A percentile compares a stretch with the other conserved stretches of the same genome.
phyloP scores from a whole-genome alignment of 371 early-diverging fungal species.

The Actinomucor elegans region DNA sequence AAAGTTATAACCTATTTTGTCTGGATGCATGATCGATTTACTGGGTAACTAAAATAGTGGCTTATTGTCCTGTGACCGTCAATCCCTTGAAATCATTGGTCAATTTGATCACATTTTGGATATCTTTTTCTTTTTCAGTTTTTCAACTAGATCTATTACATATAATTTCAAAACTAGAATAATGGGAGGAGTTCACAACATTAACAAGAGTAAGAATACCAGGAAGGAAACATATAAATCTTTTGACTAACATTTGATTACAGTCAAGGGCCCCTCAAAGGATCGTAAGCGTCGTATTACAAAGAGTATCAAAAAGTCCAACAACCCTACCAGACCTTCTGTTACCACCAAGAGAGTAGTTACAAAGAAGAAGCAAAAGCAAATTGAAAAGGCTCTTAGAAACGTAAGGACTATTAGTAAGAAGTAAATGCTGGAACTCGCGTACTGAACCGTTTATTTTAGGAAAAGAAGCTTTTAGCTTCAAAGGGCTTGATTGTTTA shows the following conservation, averaged over 20 bases:
- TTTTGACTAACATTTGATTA: neutral
- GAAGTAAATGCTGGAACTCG: no score
- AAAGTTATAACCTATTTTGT: neutral
- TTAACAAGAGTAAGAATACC: slow-evolving; percentile 18
- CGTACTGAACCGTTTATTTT: no score
- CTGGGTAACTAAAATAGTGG: no score
- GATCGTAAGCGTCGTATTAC: slow-evolving; percentile 12
- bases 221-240: neutral
- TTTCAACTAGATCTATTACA: neutral
- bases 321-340: slow-evolving; percentile 10
- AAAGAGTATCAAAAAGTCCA: slow-evolving; percentile 18
- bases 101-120: neutral
- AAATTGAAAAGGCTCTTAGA: slow-evolving; percentile 34
- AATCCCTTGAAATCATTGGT: neutral
- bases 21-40: neutral
- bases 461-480: slow-evolving; percentile 40
- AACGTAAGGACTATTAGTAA: no score
- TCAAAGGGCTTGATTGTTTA: slow-evolving; percentile 35
- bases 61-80: slow-evolving; percentile 1
- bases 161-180: neutral
- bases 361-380: slow-evolving; percentile 50
- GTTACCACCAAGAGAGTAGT: slow-evolving; percentile 27
- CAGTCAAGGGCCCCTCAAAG: slow-evolving; percentile 26
- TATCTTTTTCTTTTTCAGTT: slow-evolving; percentile 3
- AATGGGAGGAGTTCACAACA: slow-evolving; percentile 30